Percentiles rank a stretch among this genome's conserved stretches.
phyloP scores from a whole-genome alignment of 2,329 filamentous ascomycete genomes.

The Apiospora rasikravindrae region DNA sequence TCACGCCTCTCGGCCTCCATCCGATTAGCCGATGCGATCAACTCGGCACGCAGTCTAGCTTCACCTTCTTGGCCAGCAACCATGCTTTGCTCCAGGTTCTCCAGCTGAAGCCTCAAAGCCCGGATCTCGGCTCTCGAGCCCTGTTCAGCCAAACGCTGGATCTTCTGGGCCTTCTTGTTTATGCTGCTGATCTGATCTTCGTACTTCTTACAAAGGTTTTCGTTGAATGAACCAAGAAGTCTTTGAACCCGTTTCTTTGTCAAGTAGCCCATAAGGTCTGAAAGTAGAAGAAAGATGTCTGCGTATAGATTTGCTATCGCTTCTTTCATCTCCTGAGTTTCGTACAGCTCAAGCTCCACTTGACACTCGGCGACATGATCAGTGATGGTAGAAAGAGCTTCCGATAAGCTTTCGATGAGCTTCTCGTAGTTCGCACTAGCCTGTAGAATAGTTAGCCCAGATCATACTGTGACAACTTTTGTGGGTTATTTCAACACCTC shows the following conservation, averaged over 20 bases:
- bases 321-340: neutral
- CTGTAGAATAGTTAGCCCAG: neutral
- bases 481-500: neutral
- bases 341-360: neutral
- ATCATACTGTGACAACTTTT: neutral
- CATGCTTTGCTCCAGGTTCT: neutral
- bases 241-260: neutral
- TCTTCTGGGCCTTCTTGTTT: neutral
- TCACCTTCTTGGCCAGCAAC: neutral
- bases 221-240: neutral
- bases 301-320: neutral
- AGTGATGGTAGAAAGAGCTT: constrained; percentile 29
- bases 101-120: neutral
- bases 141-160: neutral
- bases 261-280: neutral
- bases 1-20: neutral
- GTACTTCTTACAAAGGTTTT: neutral
- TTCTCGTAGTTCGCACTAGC: constrained; percentile 8
- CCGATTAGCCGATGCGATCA: neutral
- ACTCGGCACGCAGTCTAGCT: neutral
- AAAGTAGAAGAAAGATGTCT: neutral
- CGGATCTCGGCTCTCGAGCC: neutral
- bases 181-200: neutral
- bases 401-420: neutral
- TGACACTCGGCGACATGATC: constrained; percentile 26